A percentile compares a stretch with the other conserved stretches of the same genome.
Evolutionary conservation across 768 basidiomycete genomes (phyloP).

Genomic region (Leccinum incarnatum): DNA sequence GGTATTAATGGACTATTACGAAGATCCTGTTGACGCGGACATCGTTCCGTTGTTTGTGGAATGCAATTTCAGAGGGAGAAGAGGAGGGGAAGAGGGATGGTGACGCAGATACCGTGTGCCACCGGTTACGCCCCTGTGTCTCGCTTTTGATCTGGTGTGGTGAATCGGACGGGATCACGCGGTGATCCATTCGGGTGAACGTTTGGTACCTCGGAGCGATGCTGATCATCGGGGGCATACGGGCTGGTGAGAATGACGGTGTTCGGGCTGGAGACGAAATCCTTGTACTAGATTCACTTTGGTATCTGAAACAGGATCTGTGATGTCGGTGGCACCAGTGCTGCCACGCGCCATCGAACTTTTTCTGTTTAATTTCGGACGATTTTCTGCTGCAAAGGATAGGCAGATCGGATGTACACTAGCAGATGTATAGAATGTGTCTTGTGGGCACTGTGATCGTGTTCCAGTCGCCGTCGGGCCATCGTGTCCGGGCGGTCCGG

Average conservation of each 20-base stretch:
- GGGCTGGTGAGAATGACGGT: not conserved
- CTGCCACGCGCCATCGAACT: not conserved
- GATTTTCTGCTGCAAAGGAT: not conserved
- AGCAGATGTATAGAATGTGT: not conserved
- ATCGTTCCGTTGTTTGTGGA: conserved; percentile 70
- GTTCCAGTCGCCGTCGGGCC: too few relatives aligned
- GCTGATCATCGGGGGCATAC: not conserved
- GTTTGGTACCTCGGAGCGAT: not conserved
- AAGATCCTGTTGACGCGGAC: conserved; percentile 49
- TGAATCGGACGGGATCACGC: not conserved
- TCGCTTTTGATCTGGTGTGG: not conserved
- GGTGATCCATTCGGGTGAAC: not conserved
- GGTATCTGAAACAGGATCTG: not conserved
- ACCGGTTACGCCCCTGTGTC: not conserved
- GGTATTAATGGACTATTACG: conserved; percentile 73
- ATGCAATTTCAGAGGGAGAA: conserved; percentile 66
- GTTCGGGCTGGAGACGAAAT: not conserved
- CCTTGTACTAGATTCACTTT: not conserved
- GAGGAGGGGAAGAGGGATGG: conserved; percentile 43
- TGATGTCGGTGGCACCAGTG: not conserved
- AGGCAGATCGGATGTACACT: not conserved
- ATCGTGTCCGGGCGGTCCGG: not conserved
- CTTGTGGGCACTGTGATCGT: not conserved
- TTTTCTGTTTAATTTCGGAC: not conserved
- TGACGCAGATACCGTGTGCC: not conserved